Percentiles rank a stretch among this genome's conserved stretches.
phyloP scores from a whole-genome alignment of 2,329 filamentous ascomycete species.

The Fonsecaea pedrosoi region DNA sequence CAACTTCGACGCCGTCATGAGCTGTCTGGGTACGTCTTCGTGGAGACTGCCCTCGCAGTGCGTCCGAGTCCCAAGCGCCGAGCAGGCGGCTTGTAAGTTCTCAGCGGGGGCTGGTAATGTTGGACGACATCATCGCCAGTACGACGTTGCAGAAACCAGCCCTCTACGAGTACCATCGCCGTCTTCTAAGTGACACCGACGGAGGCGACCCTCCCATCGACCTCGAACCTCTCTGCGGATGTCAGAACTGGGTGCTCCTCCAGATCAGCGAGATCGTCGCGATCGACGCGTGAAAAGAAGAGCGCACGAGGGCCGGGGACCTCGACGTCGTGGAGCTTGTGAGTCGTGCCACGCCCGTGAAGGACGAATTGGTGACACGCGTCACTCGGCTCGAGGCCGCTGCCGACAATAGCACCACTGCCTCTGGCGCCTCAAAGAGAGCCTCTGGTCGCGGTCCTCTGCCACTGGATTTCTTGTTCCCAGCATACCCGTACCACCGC shows the following conservation, averaged over 20 bases:
- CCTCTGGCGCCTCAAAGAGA: neutral
- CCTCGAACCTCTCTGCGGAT: slow-evolving; percentile 2
- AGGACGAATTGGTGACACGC: neutral
- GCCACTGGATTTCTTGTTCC: slow-evolving; percentile 6
- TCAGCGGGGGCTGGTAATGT: slow-evolving; percentile 45
- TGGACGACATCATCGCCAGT: slow-evolving; percentile 39
- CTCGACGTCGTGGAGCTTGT: slow-evolving; percentile 24
- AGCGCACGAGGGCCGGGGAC: slow-evolving; percentile 10
- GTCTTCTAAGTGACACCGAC: slow-evolving; percentile 10
- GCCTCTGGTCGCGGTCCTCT: neutral
- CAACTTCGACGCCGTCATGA: slow-evolving; percentile 3
- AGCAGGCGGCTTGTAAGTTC: slow-evolving; percentile 48
- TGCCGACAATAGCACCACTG: neutral
- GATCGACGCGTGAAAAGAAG: slow-evolving; percentile 62
- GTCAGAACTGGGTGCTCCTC: slow-evolving; percentile 63
- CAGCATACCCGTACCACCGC: slow-evolving; percentile 2
- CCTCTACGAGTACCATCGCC: neutral
- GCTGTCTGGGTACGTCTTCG: slow-evolving; percentile 13
- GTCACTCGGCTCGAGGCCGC: slow-evolving; percentile 1
- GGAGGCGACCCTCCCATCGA: slow-evolving; percentile 29
- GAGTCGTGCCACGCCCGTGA: slow-evolving; percentile 16
- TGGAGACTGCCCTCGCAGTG: slow-evolving; percentile 19
- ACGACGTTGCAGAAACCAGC: neutral
- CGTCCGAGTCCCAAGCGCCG: slow-evolving; percentile 23
- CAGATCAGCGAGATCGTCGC: slow-evolving; percentile 61